These are phyloP conservation scores for Euphorbia corollata DNA, from an alignment of 441 rosid genomes.

Conservation along the genomic window DNA sequence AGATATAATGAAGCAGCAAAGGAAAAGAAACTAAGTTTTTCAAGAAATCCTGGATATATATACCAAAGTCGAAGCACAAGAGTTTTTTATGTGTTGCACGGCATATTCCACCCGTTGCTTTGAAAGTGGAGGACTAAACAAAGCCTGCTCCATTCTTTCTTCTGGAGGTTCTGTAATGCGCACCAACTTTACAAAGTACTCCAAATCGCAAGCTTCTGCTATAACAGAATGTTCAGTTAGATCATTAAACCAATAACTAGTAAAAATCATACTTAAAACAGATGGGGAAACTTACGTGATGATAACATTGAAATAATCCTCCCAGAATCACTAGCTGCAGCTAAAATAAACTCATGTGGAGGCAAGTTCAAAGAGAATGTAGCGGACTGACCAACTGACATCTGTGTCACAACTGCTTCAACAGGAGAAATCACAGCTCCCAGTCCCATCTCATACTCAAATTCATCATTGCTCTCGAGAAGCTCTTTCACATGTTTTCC, in stretches of 20 bases:
- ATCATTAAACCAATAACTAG: not conserved
- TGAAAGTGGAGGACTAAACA: conserved; percentile 90
- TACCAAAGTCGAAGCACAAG: conserved; percentile 72
- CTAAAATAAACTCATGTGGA: conserved; percentile 50
- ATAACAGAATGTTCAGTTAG: conserved; percentile 17
- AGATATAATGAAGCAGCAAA: conserved; percentile 3
- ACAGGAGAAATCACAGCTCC: conserved; percentile 56
- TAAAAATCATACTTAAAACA: not conserved
- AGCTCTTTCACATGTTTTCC: conserved; percentile 47
- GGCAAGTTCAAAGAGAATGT: conserved; percentile 37
- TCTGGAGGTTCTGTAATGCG: conserved; percentile 67
- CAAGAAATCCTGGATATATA: conserved; percentile 12
- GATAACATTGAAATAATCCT: conserved; percentile 37
- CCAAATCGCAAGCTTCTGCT: conserved; percentile 46
- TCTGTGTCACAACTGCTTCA: conserved; percentile 61
- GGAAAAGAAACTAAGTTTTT: conserved; percentile 14
- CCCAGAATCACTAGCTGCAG: conserved; percentile 50
- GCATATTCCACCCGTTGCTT: conserved; percentile 95
- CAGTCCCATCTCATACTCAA: conserved; percentile 87
- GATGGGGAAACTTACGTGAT: conserved; percentile 43
- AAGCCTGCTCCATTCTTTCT: conserved; percentile 94
- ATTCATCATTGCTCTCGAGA: conserved; percentile 68
- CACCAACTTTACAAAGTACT: conserved; percentile 48
- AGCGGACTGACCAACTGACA: conserved; percentile 85
- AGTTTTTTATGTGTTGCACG: conserved; percentile 62